Evolutionary conservation across 2,329 filamentous ascomycete genomes (phyloP).

Genomic region (Parasarocladium wereldwijsianum): DNA sequence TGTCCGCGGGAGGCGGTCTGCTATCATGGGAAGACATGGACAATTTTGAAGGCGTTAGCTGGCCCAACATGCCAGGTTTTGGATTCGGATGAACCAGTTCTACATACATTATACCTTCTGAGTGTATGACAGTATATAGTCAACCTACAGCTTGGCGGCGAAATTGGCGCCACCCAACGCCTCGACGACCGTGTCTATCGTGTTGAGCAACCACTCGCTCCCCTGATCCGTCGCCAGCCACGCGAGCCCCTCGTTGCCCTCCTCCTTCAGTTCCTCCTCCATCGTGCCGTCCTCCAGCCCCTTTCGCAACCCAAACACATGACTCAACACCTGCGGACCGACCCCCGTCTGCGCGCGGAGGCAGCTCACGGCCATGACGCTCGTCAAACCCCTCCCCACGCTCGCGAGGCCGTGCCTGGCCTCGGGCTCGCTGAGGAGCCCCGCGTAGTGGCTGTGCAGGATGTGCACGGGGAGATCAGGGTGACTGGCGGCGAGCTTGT

Average conservation of each 20-base stretch:
- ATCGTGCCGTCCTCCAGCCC: constrained; percentile 53
- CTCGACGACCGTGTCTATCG: constrained; percentile 28
- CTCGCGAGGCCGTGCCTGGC: constrained; percentile 24
- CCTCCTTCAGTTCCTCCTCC: constrained; percentile 17
- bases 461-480: constrained; percentile 75
- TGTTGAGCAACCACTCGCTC: constrained; percentile 28
- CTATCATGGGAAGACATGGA: constrained; percentile 45
- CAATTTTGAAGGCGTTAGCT: constrained; percentile 42
- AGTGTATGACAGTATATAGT: too few relatives aligned
- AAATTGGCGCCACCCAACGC: constrained; percentile 28
- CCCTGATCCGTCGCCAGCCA: constrained; percentile 31
- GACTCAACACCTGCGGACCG: constrained; percentile 66
- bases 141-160: constrained; percentile 17
- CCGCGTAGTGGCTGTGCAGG: constrained; percentile 58
- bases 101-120: too few relatives aligned
- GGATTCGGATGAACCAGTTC: too few relatives aligned
- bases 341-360: constrained; percentile 69
- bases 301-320: constrained; percentile 70
- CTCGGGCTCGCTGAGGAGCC: constrained; percentile 54
- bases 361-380: constrained; percentile 58
- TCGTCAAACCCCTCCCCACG: constrained; percentile 58
- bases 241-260: constrained; percentile 18
- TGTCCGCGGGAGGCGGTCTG: constrained; percentile 35
- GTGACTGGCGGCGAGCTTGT: constrained; percentile 59
- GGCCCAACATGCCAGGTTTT: constrained; percentile 34